Percentiles rank a stretch among this genome's conserved stretches.
These are phyloP conservation scores for Chondrus crispus DNA, from an alignment of 23 red algal species.

Conservation along the genomic window DNA sequence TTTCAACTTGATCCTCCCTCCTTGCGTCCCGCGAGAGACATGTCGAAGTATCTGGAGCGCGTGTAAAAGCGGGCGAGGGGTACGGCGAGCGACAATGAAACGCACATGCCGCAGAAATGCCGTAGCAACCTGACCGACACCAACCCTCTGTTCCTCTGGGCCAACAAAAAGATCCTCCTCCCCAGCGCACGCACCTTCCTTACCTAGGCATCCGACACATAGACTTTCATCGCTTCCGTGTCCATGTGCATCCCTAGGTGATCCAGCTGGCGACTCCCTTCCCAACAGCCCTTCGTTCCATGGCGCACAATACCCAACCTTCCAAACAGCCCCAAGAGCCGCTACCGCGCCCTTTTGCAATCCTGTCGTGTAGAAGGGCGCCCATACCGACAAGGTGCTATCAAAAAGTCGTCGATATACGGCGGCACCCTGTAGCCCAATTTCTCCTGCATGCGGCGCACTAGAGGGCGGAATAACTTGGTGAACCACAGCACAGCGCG, in stretches of 20 bases:
- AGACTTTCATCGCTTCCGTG: not conserved
- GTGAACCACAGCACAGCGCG: not conserved
- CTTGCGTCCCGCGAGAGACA: not conserved
- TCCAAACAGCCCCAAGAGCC: not conserved
- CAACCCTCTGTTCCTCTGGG: not conserved
- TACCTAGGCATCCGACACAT: not conserved
- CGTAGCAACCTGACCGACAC: not conserved
- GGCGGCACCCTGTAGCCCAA: not conserved
- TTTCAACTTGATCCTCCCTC: too few species aligned
- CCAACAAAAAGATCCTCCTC: not conserved
- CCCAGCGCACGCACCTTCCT: not conserved
- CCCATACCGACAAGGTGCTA: not conserved
- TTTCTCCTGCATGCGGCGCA: not conserved
- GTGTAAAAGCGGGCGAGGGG: conserved; percentile 29
- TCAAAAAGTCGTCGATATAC: not conserved
- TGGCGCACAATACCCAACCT: not conserved
- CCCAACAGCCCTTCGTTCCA: not conserved
- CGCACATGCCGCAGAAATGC: conserved; percentile 1
- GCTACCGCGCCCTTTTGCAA: not conserved
- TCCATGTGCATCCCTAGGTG: not conserved
- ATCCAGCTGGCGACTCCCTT: not conserved
- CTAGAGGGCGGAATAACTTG: not conserved
- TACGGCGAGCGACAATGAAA: conserved; percentile 8
- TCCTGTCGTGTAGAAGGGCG: not conserved
- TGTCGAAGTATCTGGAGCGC: not conserved